Evolutionary conservation across 208 protist genomes (phyloP), one percentile per base, ranked within the genome.

Genomic region (Crithidia thermophila): DNA sequence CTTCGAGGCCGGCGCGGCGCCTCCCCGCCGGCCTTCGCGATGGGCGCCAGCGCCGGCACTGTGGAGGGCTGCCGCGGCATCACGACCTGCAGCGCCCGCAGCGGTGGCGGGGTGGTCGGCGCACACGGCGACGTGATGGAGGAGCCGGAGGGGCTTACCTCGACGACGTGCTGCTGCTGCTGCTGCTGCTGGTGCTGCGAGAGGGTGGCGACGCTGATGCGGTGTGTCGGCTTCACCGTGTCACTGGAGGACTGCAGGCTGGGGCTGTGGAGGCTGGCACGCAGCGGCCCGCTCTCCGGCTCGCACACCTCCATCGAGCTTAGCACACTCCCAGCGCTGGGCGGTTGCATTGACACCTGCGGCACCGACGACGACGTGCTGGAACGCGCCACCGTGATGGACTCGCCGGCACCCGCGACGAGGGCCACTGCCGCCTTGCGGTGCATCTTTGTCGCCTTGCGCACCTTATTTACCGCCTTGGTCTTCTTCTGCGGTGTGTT

Each of bases 371-470:
- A 58, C 21, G 49, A 47, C 21, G 14, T 39, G 34, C 58, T 55
- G 18, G 50, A 60, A 2, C 30, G 46, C 40, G 30, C 27, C 21
- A 55, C n/a, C 11, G 43, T 56, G 33, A 61, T 43, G 40, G 57
- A 28, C 28, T 66, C 59, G 25, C n/a, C 31, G 0, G 58, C 39
- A 5, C 51, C 59, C 14, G 37, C 31, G 10, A 55, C 51, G 25
- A 60, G 30, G 0, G 59, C 58, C 30, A 67, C 43, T 14, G 40
- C 33, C 0, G 50, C 58, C 27, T 61, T 55, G 52, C 59, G 51
- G 49, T 53, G 50, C 67, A 31, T 67, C 51, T 66, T 73, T 5
- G 67, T 46, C 0, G 30, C 31, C 31, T 55, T 53, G n/a, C 30
- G 43, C 21, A 47, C 20, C 33, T 50, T 53, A 3, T 21, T 31